Conservation (phyloP, 441 rosid species). For the Gossypium aridum region DNA sequence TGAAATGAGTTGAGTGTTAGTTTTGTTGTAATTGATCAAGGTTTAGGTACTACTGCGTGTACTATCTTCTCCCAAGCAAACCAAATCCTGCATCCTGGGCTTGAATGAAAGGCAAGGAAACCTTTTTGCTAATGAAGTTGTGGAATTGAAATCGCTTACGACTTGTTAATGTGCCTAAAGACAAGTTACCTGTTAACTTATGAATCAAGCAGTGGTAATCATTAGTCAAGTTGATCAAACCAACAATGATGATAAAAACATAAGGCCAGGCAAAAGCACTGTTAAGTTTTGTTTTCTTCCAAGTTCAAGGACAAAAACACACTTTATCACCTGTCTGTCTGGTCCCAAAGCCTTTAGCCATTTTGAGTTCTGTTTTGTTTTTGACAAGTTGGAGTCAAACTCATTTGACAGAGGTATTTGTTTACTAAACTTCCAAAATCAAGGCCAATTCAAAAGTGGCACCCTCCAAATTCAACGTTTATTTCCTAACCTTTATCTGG, state of each 20-base stretch:
- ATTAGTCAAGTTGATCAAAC: background rate
- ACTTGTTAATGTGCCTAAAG: background rate
- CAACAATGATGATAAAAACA: background rate
- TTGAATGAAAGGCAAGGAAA: background rate
- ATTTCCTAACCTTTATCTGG: background rate
- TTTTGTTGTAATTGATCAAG: background rate
- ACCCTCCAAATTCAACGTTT: background rate
- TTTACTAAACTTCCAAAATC: background rate
- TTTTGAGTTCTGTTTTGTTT: background rate
- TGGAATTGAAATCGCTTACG: background rate
- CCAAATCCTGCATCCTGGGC: background rate
- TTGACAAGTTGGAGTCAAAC: background rate
- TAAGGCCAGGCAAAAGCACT: background rate
- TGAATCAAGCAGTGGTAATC: background rate
- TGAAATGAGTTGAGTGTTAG: background rate
- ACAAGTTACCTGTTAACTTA: background rate
- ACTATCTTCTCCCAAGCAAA: background rate
- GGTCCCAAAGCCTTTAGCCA: background rate
- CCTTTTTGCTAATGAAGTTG: background rate
- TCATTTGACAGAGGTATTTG: background rate
- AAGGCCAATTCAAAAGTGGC: background rate
- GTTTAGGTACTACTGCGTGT: background rate
- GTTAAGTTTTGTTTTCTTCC: background rate
- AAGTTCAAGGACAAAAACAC: background rate
- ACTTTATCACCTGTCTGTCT: background rate